These are phyloP conservation scores for Colletotrichum echinochloae DNA, from an alignment of 2,329 filamentous ascomycete genomes.

Conservation along the genomic window DNA sequence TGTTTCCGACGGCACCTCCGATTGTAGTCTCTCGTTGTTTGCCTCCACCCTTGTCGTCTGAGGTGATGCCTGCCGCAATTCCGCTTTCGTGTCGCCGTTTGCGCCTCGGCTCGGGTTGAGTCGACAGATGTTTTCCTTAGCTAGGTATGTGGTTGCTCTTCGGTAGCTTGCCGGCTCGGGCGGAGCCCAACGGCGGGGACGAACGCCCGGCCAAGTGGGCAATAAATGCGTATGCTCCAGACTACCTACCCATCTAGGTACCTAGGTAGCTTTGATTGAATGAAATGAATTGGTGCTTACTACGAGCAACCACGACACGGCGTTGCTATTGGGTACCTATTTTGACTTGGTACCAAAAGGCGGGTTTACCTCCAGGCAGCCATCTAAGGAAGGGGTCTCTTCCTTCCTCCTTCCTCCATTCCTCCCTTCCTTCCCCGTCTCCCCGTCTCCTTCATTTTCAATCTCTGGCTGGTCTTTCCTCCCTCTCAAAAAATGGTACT, in stretches of 20 bases:
- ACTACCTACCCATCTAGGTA: no score
- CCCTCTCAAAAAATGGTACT: background rate
- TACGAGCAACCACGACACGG: background rate
- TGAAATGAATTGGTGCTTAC: background rate
- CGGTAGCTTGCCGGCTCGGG: background rate
- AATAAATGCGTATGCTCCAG: no score
- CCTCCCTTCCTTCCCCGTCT: background rate
- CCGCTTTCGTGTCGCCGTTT: no score
- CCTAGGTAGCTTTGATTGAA: no score
- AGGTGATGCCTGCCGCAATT: background rate
- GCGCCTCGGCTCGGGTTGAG: no score
- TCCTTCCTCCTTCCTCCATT: background rate
- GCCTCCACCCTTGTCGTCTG: background rate
- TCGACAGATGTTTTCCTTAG: no score
- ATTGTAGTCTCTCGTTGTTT: background rate
- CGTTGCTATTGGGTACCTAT: background rate
- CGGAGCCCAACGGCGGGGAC: conserved; percentile 4
- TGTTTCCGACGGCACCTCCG: no score
- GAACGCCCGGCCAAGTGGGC: conserved; percentile 28
- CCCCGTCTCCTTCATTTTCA: background rate
- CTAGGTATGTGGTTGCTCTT: no score
- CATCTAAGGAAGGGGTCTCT: background rate
- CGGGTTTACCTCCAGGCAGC: background rate
- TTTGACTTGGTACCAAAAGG: no score
- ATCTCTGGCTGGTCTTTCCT: background rate